Conservation (phyloP, 2,329 filamentous ascomycete species). For the Dactylonectria estremocensis region DNA sequence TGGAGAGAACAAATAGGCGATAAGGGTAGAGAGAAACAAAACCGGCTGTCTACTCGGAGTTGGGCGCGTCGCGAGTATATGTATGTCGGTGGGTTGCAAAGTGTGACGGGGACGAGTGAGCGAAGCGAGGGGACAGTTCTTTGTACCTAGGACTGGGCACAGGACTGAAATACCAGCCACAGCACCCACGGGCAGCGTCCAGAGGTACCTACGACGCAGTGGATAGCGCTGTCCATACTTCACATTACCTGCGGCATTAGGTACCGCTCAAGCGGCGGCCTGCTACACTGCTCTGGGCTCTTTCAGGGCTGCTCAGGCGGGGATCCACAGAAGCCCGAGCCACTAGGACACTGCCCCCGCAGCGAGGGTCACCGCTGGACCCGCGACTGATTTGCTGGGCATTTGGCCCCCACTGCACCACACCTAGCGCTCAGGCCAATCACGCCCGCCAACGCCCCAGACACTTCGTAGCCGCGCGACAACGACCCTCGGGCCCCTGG, state of each 20-base stretch:
- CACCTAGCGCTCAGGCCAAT: constrained; percentile 34
- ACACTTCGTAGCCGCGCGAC: constrained; percentile 47
- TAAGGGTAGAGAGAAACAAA: constrained; percentile 34
- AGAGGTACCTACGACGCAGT: constrained; percentile 16
- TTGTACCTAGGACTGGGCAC: constrained; percentile 1
- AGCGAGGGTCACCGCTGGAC: constrained; percentile 43
- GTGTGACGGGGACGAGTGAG: constrained; percentile 34
- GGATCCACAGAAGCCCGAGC: constrained; percentile 43
- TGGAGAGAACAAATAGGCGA: constrained; percentile 15
- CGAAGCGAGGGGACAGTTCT: constrained; percentile 30
- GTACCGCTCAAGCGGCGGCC: constrained; percentile 6
- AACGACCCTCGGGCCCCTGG: constrained; percentile 35
- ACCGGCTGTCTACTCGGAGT: constrained; percentile 27
- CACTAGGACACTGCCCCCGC: constrained; percentile 45
- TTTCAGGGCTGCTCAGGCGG: constrained; percentile 39
- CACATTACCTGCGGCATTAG: constrained; percentile 21
- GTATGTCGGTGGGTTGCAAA: constrained; percentile 44
- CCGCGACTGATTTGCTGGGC: constrained; percentile 48
- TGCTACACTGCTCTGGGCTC: constrained; percentile 28
- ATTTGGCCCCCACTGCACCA: constrained; percentile 33
- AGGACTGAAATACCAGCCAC: constrained; percentile 15
- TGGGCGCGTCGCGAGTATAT: constrained; percentile 47
- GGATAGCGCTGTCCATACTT: constrained; percentile 12
- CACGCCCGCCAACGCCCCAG: constrained; percentile 19
- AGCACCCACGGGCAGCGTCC: constrained; percentile 8